Percentiles rank a stretch among this genome's conserved stretches.
Evolutionary conservation across 768 basidiomycete species (phyloP).

Genomic region (Boletus speciosus): DNA sequence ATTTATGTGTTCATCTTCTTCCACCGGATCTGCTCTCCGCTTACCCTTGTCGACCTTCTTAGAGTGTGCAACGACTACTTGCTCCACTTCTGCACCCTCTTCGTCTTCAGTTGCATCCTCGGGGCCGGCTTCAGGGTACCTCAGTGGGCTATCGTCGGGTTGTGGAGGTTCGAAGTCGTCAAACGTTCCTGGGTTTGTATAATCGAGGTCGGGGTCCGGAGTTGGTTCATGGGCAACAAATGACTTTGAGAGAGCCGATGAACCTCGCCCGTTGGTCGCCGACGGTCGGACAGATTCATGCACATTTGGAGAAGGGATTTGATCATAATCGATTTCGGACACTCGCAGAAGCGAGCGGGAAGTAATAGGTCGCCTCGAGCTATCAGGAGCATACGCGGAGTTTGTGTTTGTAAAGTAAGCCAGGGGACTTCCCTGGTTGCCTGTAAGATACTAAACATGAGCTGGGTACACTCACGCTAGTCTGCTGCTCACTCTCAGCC

Average conservation of each 20-base stretch:
- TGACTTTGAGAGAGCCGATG: conserved; percentile 33
- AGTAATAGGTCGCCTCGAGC: conserved; percentile 33
- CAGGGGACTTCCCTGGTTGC: conserved; percentile 31
- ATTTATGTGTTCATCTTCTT: conserved; percentile 9
- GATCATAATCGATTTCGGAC: conserved; percentile 59
- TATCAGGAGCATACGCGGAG: conserved; percentile 39
- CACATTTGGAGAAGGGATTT: conserved; percentile 56
- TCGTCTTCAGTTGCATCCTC: conserved; percentile 35
- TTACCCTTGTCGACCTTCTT: conserved; percentile 39
- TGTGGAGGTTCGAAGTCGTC: conserved; percentile 29
- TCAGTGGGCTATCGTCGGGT: conserved; percentile 26
- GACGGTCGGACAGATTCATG: conserved; percentile 31
- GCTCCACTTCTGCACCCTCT: conserved; percentile 32
- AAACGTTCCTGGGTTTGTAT: conserved; percentile 16
- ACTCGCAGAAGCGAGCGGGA: conserved; percentile 49
- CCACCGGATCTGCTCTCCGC: conserved; percentile 30
- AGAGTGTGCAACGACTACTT: conserved; percentile 24
- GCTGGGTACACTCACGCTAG: neutral
- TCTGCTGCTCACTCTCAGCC: conserved; percentile 55
- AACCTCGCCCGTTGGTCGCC: conserved; percentile 33
- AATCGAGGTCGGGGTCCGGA: conserved; percentile 24
- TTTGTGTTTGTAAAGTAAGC: conserved; percentile 35
- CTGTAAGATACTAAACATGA: conserved; percentile 11
- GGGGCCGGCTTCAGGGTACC: conserved; percentile 45
- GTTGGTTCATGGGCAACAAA: conserved; percentile 21